Evolutionary conservation across 2,329 filamentous ascomycete genomes (phyloP), one percentile per base, ranked within the genome.

Genomic region (Diaporthe eres): DNA sequence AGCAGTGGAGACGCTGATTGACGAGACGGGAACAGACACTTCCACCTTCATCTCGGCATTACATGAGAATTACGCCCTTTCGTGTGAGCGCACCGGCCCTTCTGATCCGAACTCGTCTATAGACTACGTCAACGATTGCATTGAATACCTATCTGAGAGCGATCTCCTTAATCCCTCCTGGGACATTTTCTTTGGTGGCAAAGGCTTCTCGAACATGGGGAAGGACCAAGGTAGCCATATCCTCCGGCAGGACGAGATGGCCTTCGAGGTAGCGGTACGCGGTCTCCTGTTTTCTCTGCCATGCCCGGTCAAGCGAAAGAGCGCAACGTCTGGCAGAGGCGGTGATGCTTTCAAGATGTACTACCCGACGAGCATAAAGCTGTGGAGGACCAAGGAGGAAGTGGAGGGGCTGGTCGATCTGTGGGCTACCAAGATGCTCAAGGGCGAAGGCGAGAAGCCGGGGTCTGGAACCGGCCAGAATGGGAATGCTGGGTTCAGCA

Each of bases 11-110:
- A 88, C 90, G 1, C 88, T 99, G n/a, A 93, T 98, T 34, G 95
- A 98, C 80, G 96, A 98, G 85, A 95, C 94, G 0, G 97, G 97
- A 1, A 98, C 97, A 0, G 97, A 99, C 81, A 95, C 93, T 0
- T 92, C 94, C 75, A 98, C 96, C 0, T 98, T 98, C 81, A 91
- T 98, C 67, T 94, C 95, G 6, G 94, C 95, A 4, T 86, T 98
- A 0, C 96, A 98, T 82, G 97, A 99, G 81, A 99, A 99, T 81
- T 98, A 98, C 79, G 89, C 93, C 1, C 87, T 95, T 0, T 98
- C 97, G 0, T 98, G 96, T 81, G 91, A 93, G 78, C 87, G 87
- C 61, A 86, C 85, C 2, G 85, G 86, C 0, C 85, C 86, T 0
- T 83, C 84, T 77, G 90, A 90, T 80, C 81, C 87, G 6, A 83